A percentile compares a stretch with the other conserved stretches of the same genome.
phyloP scores from a whole-genome alignment of 805 yeast species.

The Kuraishia molischiana region DNA sequence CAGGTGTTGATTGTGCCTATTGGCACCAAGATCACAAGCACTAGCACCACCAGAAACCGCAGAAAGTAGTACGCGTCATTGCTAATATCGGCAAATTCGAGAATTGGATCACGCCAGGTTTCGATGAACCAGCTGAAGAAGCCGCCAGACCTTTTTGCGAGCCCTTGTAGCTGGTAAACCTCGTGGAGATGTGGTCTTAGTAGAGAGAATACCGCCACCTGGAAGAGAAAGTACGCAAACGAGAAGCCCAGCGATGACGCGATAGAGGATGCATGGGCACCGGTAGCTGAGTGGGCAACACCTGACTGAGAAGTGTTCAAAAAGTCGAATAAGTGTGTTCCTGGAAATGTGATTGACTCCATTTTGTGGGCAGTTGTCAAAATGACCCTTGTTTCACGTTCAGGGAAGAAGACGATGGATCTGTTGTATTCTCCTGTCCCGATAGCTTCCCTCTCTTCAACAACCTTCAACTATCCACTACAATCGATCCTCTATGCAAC shows the following conservation, averaged over 20 bases:
- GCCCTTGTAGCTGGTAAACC: slow-evolving; percentile 44
- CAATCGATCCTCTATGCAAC: too few relatives aligned
- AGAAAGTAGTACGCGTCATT: slow-evolving; percentile 69
- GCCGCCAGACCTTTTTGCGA: slow-evolving; percentile 27
- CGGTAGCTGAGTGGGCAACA: slow-evolving; percentile 47
- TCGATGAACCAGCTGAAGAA: slow-evolving; percentile 49
- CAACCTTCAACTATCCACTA: too few relatives aligned
- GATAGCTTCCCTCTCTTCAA: too few relatives aligned
- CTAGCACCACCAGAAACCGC: slow-evolving; percentile 44
- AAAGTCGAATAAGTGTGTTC: slow-evolving; percentile 20
- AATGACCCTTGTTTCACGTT: too few relatives aligned
- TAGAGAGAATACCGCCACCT: slow-evolving; percentile 31
- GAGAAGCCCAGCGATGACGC: slow-evolving; percentile 48
- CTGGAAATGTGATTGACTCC: background rate
- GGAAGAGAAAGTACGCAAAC: slow-evolving; percentile 40
- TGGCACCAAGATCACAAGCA: slow-evolving; percentile 34
- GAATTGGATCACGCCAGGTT: slow-evolving; percentile 28
- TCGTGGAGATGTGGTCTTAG: slow-evolving; percentile 23
- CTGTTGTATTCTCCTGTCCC: too few relatives aligned
- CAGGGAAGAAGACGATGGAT: too few relatives aligned
- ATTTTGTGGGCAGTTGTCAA: background rate
- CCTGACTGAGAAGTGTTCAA: slow-evolving; percentile 47
- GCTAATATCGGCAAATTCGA: slow-evolving; percentile 42
- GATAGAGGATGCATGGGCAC: slow-evolving; percentile 46
- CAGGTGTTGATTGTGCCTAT: slow-evolving; percentile 48